Evolutionary conservation across 768 basidiomycete genomes (phyloP), one percentile per base, ranked within the genome.

Genomic region (Lentinula sp.): DNA sequence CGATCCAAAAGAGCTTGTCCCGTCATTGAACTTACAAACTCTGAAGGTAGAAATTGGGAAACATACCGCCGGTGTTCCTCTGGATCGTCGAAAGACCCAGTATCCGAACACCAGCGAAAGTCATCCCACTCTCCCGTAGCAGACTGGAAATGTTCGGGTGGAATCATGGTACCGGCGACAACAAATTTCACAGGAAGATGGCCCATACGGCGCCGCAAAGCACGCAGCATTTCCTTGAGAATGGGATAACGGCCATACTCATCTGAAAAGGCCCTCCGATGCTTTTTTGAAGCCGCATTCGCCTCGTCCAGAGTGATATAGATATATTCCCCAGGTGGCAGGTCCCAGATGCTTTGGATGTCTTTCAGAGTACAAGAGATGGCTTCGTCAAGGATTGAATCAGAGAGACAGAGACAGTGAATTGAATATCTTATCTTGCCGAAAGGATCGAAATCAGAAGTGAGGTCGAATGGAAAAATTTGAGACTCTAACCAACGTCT

Each of bases 91-190:
- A 65, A 65, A 16, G 39, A 37, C 4, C 59, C 64, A 18, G 59
- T 65, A 32, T 51, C 43, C 5, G 63, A 63, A 7, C 49, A 45
- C 63, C 63, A 63, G 7, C 12, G 43, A 18, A 56, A 63, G 12
- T 57, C 41, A 37, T 56, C 51, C 60, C 60, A 61, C 20, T 61
- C 60, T 8, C 35, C 43, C 16, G 6, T 18, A 3, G 18, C 20
- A 4, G 49, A 42, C 23, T 43, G 33, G 35, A 55, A 61, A 20
- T 60, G 46, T 23, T 41, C 59, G 6, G 8, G 12, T 20, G 60
- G 60, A 23, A 61, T 55, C 12, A 41, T 41, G 4, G 60, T 61
- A 2, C 60, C 60, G 12, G 60, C 51, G 12, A 61, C 53, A 15
- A 61, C 53, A 33, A 61, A 55, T 32, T 18, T 16, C 5, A 49